Percentiles rank a stretch among this genome's conserved stretches.
phyloP scores from a whole-genome alignment of 164 flowering plant genomes.

The Vitis cinerea region DNA sequence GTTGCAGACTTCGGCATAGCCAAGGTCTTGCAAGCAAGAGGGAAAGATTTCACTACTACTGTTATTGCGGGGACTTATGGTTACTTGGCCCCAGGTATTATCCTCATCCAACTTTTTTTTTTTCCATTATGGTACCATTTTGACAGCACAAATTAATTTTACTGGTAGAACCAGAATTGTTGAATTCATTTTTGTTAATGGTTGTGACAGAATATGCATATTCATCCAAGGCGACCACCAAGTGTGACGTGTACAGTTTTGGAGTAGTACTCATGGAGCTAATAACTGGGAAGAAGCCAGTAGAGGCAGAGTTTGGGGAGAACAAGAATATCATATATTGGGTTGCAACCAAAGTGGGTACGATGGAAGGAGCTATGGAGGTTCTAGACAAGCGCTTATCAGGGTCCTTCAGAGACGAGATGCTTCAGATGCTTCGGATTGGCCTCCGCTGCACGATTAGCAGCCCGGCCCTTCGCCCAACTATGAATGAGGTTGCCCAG shows the following conservation, averaged over 20 bases:
- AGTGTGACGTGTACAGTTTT: slow-evolving; percentile 92
- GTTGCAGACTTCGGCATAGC: slow-evolving; percentile 98
- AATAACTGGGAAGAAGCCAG: slow-evolving; percentile 89
- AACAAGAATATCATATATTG: slow-evolving; percentile 80
- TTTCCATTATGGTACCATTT: neutral
- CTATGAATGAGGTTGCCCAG: slow-evolving; percentile 91
- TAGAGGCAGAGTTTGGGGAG: slow-evolving; percentile 87
- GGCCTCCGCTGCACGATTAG: slow-evolving; percentile 75
- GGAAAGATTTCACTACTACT: slow-evolving; percentile 74
- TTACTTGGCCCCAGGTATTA: slow-evolving; percentile 92
- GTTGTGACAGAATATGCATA: slow-evolving; percentile 75
- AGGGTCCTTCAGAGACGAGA: slow-evolving; percentile 64
- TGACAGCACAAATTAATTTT: neutral
- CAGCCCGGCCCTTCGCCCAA: slow-evolving; percentile 67
- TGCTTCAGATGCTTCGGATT: slow-evolving; percentile 71
- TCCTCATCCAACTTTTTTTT: slow-evolving; percentile 2
- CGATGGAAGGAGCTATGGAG: slow-evolving; percentile 68
- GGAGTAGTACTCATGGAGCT: slow-evolving; percentile 93
- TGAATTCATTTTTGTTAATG: neutral
- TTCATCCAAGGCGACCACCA: slow-evolving; percentile 82
- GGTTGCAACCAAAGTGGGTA: slow-evolving; percentile 80
- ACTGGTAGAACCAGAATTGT: neutral
- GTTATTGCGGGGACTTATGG: slow-evolving; percentile 92
- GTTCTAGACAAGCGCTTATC: slow-evolving; percentile 70
- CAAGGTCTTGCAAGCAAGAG: slow-evolving; percentile 81